Evolutionary conservation across 192 early-diverging fungal species (phyloP), one percentile per base, ranked within the genome.

Genomic region (Chytriomyces sp.): DNA sequence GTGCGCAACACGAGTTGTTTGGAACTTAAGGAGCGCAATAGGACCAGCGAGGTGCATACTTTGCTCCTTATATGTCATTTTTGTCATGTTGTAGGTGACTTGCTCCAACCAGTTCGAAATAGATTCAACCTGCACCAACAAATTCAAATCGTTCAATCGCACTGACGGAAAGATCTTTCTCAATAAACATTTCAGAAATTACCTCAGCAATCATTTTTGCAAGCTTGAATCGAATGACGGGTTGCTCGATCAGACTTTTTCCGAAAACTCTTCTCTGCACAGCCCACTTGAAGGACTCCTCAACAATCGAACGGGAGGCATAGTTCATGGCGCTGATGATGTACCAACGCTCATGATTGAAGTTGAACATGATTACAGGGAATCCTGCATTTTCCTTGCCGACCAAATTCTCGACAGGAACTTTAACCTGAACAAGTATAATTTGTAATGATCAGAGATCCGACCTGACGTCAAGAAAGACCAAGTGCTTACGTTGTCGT

Each of bases 261-360:
- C 91, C 91, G 81, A 92, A 92, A n/a, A 92, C 90, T 77, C 89
- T 88, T 63, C 91, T 79, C 68, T 92, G 90, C 74, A 90, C 85
- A n/a, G 90, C 89, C 91, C 91, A 92, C 79, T 91, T 89, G 86
- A 86, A 84, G 67, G 79, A 81, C 59, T 86, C 82, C 68, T 88
- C 88, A 48, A 89, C 73, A 16, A 91, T 81, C 6, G 70, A 47
- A 50, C 90, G 81, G 53, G 84, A 71, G 18, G 68, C 83, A 60
- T 78, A 67, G n/a, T 86, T 77, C 16, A 69, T 81, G 50, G 82
- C 82, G 45, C 79, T 80, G 44, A 80, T 69, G 68, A 91, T 91
- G 45, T 77, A 77, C 89, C 90, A 91, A 44, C 90, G 83, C 59
- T 92, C 90, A 65, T 92, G 90, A 80, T 92, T 92, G 79, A 92